phyloP scores from a whole-genome alignment of 305 asterid genomes.

The Fraxinus xanthoxyloides region DNA sequence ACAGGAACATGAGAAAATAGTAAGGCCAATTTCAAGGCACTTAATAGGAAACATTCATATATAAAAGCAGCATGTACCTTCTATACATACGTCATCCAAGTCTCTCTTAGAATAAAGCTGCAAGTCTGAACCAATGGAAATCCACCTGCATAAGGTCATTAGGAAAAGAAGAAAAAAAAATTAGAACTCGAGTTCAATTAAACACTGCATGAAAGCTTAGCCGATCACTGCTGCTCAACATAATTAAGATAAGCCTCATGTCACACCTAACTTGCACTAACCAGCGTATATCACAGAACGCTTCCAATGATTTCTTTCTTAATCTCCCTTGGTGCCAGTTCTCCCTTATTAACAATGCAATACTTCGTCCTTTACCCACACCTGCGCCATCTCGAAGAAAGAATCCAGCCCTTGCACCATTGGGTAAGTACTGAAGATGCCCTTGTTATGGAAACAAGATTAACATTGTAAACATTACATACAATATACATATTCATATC shows the following conservation, averaged over 20 bases:
- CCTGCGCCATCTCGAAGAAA: constrained; percentile 99
- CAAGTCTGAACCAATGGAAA: no score
- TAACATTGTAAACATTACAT: background rate
- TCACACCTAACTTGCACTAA: constrained; percentile 14
- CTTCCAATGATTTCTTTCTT: constrained; percentile 87
- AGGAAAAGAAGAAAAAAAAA: background rate
- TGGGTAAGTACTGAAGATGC: constrained; percentile 81
- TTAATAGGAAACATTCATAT: no score
- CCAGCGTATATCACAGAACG: constrained; percentile 15
- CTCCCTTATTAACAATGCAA: constrained; percentile 94
- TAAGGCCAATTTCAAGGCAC: no score
- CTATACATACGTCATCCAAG: no score
- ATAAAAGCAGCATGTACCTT: no score
- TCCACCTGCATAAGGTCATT: no score
- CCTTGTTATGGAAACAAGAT: constrained; percentile 49
- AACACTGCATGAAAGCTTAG: constrained; percentile 10
- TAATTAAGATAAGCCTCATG: background rate
- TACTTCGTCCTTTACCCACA: constrained; percentile 93
- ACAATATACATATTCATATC: background rate
- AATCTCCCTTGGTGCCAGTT: constrained; percentile 71
- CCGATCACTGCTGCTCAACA: background rate
- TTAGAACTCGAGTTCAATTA: background rate
- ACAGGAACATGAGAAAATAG: no score
- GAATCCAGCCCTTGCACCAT: constrained; percentile 87
- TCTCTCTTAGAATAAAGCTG: no score